Evolutionary conservation across 139 green algal species (phyloP).

Genomic region (Chlorella sp.): DNA sequence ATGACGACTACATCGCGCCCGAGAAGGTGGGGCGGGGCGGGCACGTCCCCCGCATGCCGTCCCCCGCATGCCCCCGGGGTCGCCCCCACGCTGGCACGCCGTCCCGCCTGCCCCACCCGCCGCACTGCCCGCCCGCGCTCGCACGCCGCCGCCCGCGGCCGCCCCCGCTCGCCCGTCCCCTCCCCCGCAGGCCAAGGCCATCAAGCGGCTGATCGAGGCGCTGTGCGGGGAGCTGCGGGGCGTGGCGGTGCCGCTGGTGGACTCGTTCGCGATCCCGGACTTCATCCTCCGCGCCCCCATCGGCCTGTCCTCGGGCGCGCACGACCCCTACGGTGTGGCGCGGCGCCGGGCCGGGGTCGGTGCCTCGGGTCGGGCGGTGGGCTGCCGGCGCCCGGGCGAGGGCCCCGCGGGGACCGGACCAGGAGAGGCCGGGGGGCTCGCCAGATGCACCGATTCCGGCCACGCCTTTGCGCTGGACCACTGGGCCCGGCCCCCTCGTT

Average conservation of each 20-base stretch:
- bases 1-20: slow-evolving; percentile 85
- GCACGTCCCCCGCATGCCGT: background rate
- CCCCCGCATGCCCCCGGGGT: background rate
- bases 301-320: slow-evolving; percentile 40
- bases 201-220: slow-evolving; percentile 65
- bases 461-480: too few relatives aligned
- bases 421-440: background rate
- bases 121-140: background rate
- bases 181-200: slow-evolving; percentile 71
- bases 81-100: background rate
- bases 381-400: slow-evolving; percentile 37
- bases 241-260: slow-evolving; percentile 69
- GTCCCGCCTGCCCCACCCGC: background rate
- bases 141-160: background rate
- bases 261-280: slow-evolving; percentile 81
- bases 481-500: too few relatives aligned
- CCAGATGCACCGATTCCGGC: too few relatives aligned
- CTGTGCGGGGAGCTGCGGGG: slow-evolving; percentile 68
- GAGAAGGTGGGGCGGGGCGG: slow-evolving; percentile 48
- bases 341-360: too few relatives aligned
- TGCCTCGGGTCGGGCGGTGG: too few relatives aligned
- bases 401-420: slow-evolving; percentile 14
- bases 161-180: background rate
- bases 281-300: slow-evolving; percentile 86
- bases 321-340: slow-evolving; percentile 44